Percentiles rank a stretch among this genome's conserved stretches.
phyloP scores from a whole-genome alignment of 169 alveolate species.

The Plasmodium adleri region DNA sequence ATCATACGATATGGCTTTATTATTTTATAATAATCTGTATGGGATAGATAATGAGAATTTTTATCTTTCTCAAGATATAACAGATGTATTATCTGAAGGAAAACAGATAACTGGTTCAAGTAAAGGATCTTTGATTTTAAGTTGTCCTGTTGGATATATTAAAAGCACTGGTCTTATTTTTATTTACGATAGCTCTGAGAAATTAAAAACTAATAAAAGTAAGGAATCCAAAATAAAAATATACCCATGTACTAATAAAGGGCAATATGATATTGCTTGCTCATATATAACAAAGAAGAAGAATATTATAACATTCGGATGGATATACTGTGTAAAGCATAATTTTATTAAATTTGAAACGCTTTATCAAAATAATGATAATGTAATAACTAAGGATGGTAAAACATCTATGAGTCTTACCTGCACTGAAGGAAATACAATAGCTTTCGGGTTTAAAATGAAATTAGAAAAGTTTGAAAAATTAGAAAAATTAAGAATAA shows the following conservation, averaged over 20 bases:
- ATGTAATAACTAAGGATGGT: not conserved
- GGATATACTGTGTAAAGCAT: conserved; percentile 61
- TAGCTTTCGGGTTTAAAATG: conserved; percentile 59
- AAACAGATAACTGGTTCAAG: conserved; percentile 59
- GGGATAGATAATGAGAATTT: conserved; percentile 56
- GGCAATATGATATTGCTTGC: conserved; percentile 62
- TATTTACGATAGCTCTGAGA: conserved; percentile 28
- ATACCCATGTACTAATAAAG: conserved; percentile 52
- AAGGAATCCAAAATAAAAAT: conserved; percentile 9
- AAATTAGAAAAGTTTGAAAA: conserved; percentile 33
- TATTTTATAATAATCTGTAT: conserved; percentile 36
- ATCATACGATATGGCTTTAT: conserved; percentile 31
- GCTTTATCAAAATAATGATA: conserved; percentile 4
- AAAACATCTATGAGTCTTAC: conserved; percentile 4
- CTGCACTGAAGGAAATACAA: conserved; percentile 42
- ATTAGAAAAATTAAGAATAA: conserved; percentile 28
- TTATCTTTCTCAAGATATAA: conserved; percentile 41
- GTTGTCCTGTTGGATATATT: conserved; percentile 70
- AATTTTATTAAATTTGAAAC: conserved; percentile 54
- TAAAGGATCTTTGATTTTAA: conserved; percentile 67
- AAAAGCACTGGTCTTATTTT: conserved; percentile 68
- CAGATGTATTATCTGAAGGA: conserved; percentile 48
- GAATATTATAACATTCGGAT: conserved; percentile 50
- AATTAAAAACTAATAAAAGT: not conserved
- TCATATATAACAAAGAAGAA: conserved; percentile 22